Percentiles rank a stretch among this genome's conserved stretches.
Evolutionary conservation across 1,284 basidiomycete species (phyloP).

Genomic region (Rhodotorula sp.): DNA sequence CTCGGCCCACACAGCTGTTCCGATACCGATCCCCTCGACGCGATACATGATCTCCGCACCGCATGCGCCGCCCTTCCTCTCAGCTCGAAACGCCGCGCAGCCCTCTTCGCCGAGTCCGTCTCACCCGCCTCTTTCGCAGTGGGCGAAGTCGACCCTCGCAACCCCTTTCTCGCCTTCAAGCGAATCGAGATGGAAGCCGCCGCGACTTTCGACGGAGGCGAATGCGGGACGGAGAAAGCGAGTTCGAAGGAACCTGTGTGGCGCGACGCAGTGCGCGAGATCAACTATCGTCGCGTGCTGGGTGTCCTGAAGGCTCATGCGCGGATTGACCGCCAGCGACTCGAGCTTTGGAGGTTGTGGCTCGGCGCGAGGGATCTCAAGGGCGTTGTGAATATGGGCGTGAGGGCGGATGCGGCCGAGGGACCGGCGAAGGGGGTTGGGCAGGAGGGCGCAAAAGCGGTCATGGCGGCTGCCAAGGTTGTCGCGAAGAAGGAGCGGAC

Average conservation of each 20-base stretch:
- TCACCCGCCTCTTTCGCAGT: not conserved
- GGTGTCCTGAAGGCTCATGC: conserved; percentile 10
- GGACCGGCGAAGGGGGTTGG: not conserved
- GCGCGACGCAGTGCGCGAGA: conserved; percentile 23
- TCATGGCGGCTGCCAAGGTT: not conserved
- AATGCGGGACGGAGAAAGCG: not conserved
- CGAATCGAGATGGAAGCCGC: conserved; percentile 9
- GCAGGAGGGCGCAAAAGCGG: not conserved
- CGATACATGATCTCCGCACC: not conserved
- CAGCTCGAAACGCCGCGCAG: not conserved
- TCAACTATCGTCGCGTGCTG: conserved; percentile 14
- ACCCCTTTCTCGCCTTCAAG: conserved; percentile 32
- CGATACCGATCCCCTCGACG: no score
- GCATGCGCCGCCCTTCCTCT: conserved; percentile 16
- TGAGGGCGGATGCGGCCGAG: not conserved
- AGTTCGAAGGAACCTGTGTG: conserved; percentile 1
- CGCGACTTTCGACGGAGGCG: not conserved
- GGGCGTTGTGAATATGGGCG: not conserved
- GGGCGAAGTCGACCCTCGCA: conserved; percentile 3
- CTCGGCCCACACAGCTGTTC: no score
- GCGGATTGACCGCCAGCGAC: conserved; percentile 17
- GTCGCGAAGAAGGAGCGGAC: conserved; percentile 3
- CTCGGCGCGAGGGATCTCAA: not conserved
- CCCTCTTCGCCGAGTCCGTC: conserved; percentile 9
- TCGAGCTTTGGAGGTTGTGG: conserved; percentile 26